Base-by-base conservation (phyloP, 78 protist species). In the Dictyostelium capitatum region DNA sequence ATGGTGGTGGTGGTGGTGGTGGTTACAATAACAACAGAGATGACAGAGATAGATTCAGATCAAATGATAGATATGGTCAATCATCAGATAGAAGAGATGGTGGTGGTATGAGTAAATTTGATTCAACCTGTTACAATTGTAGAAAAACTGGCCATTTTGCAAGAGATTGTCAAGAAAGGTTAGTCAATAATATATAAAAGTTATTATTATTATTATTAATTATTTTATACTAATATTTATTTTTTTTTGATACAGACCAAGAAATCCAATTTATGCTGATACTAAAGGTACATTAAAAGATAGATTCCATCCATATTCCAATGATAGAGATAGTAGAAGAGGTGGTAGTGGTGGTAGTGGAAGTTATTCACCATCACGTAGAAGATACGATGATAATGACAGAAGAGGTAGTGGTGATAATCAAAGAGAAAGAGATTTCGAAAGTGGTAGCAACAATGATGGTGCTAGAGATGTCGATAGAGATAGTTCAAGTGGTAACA, bases 191-290 rank as follows among this genome's bases (percentile, higher is more conserved):
- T n/a, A n/a, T 54, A 28, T 51, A 10, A n/a, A 54, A 48, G n/a
- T 37, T 23, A 48, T 48, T 9, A 3, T 25, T 14, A 0, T 48
- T 17, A 0, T 10, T n/a, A 37, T 15, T 70, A 37, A 2, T 14
- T 32, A 25, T 3, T 32, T 70, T 0, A 15, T 70, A 41, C 43
- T 57, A 46, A 20, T 14, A 28, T 75, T 50, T 75, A 50, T 12
- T 50, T 28, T 0, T 37, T 54, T 10, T 11, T 11, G 6, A 54
- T 32, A 43, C 7, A 74, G 91, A 72, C 93, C 93, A 87, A 74
- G 93, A 48, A 87, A 87, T 72, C 93, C 93, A 87, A 47, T 20
- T 43, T 87, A 87, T 50, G 75, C 56, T 6, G 93, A 87, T 62
- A 87, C 93, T 1, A 54, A 82, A n/a, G 93, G 93, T 17, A 87